A percentile compares a stretch with the other conserved stretches of the same genome.
These are phyloP conservation scores for Lipomyces oligophaga DNA, from an alignment of 805 yeast species.

Conservation along the genomic window DNA sequence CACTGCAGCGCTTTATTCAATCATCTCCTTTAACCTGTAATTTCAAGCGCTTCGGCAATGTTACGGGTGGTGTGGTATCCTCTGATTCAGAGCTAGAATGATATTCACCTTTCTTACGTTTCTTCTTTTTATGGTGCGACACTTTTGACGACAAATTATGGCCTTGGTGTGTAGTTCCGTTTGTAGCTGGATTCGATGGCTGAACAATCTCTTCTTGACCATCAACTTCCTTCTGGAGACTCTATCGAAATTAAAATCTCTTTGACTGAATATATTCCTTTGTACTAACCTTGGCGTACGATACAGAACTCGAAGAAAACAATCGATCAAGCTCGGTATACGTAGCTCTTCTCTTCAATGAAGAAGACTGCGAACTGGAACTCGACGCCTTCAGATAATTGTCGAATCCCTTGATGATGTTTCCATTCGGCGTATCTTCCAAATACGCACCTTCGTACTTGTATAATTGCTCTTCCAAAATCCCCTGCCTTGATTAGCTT, in stretches of 20 bases:
- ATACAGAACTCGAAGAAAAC: constrained; percentile 30
- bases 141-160: background rate
- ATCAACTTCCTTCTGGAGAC: constrained; percentile 19
- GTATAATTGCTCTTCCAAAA: constrained; percentile 72
- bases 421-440: constrained; percentile 65
- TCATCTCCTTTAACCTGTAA: constrained; percentile 23
- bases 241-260: constrained; percentile 4
- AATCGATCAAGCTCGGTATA: constrained; percentile 26
- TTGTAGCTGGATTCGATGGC: background rate
- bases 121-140: constrained; percentile 20
- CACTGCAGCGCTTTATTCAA: too few relatives aligned
- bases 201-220: constrained; percentile 4
- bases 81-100: constrained; percentile 17
- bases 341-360: constrained; percentile 11
- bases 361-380: constrained; percentile 13
- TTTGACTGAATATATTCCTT: background rate
- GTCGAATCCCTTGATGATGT: constrained; percentile 88
- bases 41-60: constrained; percentile 20
- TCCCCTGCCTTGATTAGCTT: constrained; percentile 47
- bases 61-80: background rate
- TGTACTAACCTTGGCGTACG: constrained; percentile 20
- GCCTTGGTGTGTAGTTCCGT: background rate
- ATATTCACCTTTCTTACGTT: constrained; percentile 23
- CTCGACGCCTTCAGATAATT: constrained; percentile 54
- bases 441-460: constrained; percentile 75